Evolutionary conservation across 2,329 filamentous ascomycete species (phyloP).

Genomic region (Microdochium nivale): DNA sequence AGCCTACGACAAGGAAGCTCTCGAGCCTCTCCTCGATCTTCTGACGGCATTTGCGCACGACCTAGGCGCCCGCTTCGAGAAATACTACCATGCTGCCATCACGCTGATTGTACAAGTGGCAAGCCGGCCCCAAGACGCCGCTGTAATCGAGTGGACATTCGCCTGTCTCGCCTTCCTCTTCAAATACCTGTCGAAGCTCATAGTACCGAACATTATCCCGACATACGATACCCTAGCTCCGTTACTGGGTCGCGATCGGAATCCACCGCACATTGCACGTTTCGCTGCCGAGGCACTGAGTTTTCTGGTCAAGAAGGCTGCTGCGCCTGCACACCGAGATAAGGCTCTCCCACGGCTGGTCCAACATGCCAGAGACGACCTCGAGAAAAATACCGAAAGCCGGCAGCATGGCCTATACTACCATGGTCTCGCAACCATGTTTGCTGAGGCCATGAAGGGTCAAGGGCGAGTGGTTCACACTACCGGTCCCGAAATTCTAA

Average conservation of each 20-base stretch:
- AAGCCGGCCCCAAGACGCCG: slow-evolving; percentile 65
- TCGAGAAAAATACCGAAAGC: slow-evolving; percentile 43
- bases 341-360: slow-evolving; percentile 64
- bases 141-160: slow-evolving; percentile 98
- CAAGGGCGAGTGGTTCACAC: slow-evolving; percentile 53
- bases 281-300: slow-evolving; percentile 94
- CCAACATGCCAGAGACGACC: slow-evolving; percentile 61
- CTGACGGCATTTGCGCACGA: slow-evolving; percentile 93
- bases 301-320: slow-evolving; percentile 86
- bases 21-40: slow-evolving; percentile 84
- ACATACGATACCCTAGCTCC: slow-evolving; percentile 77
- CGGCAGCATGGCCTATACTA: slow-evolving; percentile 63
- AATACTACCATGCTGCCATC: slow-evolving; percentile 71
- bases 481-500: slow-evolving; percentile 44
- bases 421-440: slow-evolving; percentile 85
- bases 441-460: slow-evolving; percentile 71
- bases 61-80: slow-evolving; percentile 77
- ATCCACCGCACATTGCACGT: slow-evolving; percentile 78
- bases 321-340: slow-evolving; percentile 66
- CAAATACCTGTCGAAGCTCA: slow-evolving; percentile 85
- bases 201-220: slow-evolving; percentile 78
- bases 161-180: slow-evolving; percentile 90
- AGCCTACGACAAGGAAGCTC: slow-evolving; percentile 65
- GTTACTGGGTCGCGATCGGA: slow-evolving; percentile 71
- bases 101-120: slow-evolving; percentile 70